These are phyloP conservation scores for Gardenia jasminoides DNA, from an alignment of 257 asterid genomes.

Conservation along the genomic window DNA sequence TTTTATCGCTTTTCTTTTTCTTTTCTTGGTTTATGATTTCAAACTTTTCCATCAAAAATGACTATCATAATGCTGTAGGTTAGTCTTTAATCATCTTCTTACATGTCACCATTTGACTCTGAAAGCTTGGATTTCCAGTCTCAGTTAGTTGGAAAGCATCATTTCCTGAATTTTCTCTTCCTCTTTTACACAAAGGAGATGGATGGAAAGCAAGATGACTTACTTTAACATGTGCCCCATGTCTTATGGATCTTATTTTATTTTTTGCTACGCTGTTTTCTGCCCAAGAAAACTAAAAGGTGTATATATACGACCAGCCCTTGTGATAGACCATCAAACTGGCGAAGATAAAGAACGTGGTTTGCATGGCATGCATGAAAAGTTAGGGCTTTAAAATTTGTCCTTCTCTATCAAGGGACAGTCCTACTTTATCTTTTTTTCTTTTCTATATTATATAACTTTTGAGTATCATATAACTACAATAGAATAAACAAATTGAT, in stretches of 20 bases:
- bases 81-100: slow-evolving; percentile 19
- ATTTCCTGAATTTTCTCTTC: slow-evolving; percentile 38
- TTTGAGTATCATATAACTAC: slow-evolving; percentile 13
- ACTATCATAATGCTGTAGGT: background rate
- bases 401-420: slow-evolving; percentile 31
- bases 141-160: slow-evolving; percentile 42
- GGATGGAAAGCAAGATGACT: slow-evolving; percentile 63
- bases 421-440: slow-evolving; percentile 35
- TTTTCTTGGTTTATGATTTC: slow-evolving; percentile 28
- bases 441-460: slow-evolving; percentile 11
- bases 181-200: slow-evolving; percentile 55
- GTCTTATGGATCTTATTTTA: slow-evolving; percentile 10
- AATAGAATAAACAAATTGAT: slow-evolving; percentile 21
- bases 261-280: background rate
- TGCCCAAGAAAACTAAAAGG: slow-evolving; percentile 1
- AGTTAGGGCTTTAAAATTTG: slow-evolving; percentile 37
- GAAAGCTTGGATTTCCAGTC: slow-evolving; percentile 36
- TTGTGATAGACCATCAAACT: background rate
- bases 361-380: slow-evolving; percentile 70
- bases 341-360: slow-evolving; percentile 40
- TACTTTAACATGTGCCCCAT: slow-evolving; percentile 61
- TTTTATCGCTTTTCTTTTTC: slow-evolving; percentile 4
- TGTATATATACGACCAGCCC: background rate
- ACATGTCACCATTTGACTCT: slow-evolving; percentile 52
- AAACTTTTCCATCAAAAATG: slow-evolving; percentile 1